Percentiles rank a stretch among this genome's conserved stretches.
These are phyloP conservation scores for Russula foetens DNA, from an alignment of 768 basidiomycete genomes.

Conservation along the genomic window DNA sequence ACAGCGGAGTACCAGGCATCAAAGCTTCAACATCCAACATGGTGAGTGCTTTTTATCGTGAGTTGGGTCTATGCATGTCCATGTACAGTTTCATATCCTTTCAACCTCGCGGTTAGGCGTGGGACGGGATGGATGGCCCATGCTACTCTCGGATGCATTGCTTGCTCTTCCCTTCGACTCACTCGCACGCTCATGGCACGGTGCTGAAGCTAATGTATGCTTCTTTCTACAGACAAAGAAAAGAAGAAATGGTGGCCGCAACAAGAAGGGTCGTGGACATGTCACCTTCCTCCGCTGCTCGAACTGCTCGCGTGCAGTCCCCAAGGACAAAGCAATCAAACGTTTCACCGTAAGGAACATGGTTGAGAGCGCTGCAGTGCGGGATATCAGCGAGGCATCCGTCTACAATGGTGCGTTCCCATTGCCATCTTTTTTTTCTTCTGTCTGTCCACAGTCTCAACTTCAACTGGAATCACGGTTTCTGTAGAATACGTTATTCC, in stretches of 20 bases:
- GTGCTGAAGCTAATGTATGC: slow-evolving; percentile 21
- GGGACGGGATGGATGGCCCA: slow-evolving; percentile 28
- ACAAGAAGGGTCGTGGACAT: slow-evolving; percentile 99
- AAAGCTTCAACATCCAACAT: slow-evolving; percentile 25
- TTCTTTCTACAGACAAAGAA: slow-evolving; percentile 75
- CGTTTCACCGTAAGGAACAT: slow-evolving; percentile 99
- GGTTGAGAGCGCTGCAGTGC: slow-evolving; percentile 97
- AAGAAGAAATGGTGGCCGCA: slow-evolving; percentile 98
- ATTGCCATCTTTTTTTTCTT: neutral
- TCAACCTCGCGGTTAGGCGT: neutral
- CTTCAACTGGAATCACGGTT: neutral
- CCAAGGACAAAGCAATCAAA: slow-evolving; percentile 99
- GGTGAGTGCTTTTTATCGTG: slow-evolving; percentile 25
- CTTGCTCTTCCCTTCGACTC: too few species aligned
- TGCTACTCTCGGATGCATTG: slow-evolving; percentile 22
- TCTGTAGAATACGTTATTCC: slow-evolving; percentile 85
- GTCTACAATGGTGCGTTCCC: slow-evolving; percentile 75
- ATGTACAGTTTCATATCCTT: neutral
- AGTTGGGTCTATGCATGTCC: neutral
- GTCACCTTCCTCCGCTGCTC: slow-evolving; percentile 93
- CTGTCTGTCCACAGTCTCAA: neutral
- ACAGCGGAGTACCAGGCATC: neutral
- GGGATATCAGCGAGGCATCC: slow-evolving; percentile 94
- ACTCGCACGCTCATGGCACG: neutral
- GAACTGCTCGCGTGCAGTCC: slow-evolving; percentile 97